Evolutionary conservation across 1,284 basidiomycete genomes (phyloP), one percentile per base, ranked within the genome.

Genomic region (Austroboletus rostrupii): DNA sequence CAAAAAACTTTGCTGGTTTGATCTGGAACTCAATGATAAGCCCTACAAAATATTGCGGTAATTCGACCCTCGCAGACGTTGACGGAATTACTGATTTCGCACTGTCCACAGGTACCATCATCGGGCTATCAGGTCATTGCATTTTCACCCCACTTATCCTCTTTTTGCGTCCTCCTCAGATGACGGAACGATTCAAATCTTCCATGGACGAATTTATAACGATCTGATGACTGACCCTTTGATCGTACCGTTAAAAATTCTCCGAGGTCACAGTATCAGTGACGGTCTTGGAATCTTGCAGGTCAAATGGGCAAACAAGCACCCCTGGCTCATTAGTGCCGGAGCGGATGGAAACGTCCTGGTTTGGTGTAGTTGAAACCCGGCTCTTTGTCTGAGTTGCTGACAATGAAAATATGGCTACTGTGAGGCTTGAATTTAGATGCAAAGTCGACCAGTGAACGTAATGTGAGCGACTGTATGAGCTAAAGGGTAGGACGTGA

Each of bases 1-100:
- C 74, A 88, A 92, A 60, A 96, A 97, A 70, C 74, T 99, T 16
- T 94, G 92, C 63, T 99, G 97, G 97, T 99, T 99, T 70, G 97
- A 99, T 73, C 76, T 99, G 53, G 97, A 99, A 65, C 81, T 99
- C 48, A 90, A 87, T 61, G 87, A 90, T 59, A 94, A 96, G 67
- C 97, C 97, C 2, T 99, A 95, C 80, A 97, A 97, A 72, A 86
- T 97, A 50, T 75, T 99, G 59, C 84, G 94, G 85, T 92, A 61
- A 48, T 68, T 57, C 53, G 38, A 17, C 7, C 43, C 33, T 47
- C 11, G 35, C 14, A 29, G 17, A 37, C 42, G 36, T 35, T 48
- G 52, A 45, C 41, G 38, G 46, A 28, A 42, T 7, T 36, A 11
- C 52, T 59, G 12, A 70, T 53, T 45, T 43, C 36, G 44, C 17